phyloP scores from a whole-genome alignment of 1,284 basidiomycete genomes.

The Moesziomyces aphidis region DNA sequence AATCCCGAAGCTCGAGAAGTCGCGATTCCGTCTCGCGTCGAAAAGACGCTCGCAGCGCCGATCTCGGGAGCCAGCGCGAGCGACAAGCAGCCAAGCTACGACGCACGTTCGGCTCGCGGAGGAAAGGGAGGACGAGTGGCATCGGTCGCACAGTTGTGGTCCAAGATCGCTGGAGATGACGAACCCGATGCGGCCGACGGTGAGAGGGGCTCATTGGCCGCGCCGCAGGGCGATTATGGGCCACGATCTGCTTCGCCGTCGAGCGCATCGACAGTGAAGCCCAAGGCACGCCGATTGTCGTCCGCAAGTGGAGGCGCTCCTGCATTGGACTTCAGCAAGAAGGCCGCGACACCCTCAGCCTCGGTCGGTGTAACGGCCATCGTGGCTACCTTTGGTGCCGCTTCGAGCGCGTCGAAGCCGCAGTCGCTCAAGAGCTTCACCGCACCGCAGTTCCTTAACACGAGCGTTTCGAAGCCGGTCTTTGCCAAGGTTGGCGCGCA shows the following conservation, averaged over 20 bases:
- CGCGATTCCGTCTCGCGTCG: conserved; percentile 36
- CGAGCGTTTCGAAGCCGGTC: conserved; percentile 35
- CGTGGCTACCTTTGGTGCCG: conserved; percentile 27
- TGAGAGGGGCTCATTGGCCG: conserved; percentile 8
- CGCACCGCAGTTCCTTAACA: conserved; percentile 55
- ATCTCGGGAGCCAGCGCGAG: conserved; percentile 1
- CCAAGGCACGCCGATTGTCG: conserved; percentile 44
- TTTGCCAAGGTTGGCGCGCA: conserved; percentile 26
- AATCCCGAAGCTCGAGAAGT: conserved; percentile 35
- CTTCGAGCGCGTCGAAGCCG: conserved; percentile 13
- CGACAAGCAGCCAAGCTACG: conserved; percentile 70
- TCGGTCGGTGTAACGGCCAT: conserved; percentile 28
- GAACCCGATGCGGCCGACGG: conserved; percentile 13
- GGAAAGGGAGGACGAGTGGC: conserved; percentile 81
- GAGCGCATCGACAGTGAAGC: conserved; percentile 48
- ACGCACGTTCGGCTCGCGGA: conserved; percentile 80
- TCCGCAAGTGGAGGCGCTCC: conserved; percentile 43
- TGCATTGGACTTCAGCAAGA: conserved; percentile 58
- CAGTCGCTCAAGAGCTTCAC: conserved; percentile 40
- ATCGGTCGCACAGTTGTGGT: conserved; percentile 80
- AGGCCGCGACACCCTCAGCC: conserved; percentile 16
- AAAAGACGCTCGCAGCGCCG: conserved; percentile 29
- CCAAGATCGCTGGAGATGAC: conserved; percentile 65
- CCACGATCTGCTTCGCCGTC: conserved; percentile 32
- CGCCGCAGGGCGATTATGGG: conserved; percentile 7